phyloP scores from a whole-genome alignment of 2,329 filamentous ascomycete genomes.

The Monosporascus sp. region DNA sequence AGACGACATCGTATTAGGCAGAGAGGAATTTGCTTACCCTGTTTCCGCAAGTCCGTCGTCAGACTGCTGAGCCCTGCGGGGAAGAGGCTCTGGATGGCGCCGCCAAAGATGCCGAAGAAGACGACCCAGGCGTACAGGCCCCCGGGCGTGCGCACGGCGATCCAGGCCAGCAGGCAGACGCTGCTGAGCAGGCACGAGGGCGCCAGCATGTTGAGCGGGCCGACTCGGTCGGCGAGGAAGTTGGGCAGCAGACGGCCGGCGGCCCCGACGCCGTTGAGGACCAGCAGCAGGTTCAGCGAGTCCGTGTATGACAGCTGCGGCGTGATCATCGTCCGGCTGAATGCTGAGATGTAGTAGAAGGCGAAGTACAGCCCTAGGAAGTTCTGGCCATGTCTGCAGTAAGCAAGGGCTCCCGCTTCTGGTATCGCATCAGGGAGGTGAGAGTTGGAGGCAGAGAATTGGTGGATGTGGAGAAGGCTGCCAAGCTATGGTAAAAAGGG shows the following conservation, averaged over 20 bases:
- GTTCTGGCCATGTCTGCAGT: constrained; percentile 11
- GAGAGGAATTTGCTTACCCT: constrained; percentile 26
- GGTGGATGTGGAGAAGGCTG: too few species aligned
- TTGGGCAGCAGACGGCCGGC: constrained; percentile 54
- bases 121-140: constrained; percentile 58
- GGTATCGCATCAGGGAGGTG: too few species aligned
- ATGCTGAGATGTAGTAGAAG: constrained; percentile 51
- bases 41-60: constrained; percentile 44
- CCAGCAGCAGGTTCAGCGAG: constrained; percentile 55
- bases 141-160: constrained; percentile 41
- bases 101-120: constrained; percentile 59
- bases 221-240: constrained; percentile 50
- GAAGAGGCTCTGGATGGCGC: constrained; percentile 61
- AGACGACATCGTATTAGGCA: too few species aligned
- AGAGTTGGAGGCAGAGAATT: too few species aligned
- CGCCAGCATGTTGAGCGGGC: constrained; percentile 56
- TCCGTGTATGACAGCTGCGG: constrained; percentile 37
- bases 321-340: constrained; percentile 35
- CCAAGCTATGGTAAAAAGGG: constrained; percentile 19
- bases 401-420: too few species aligned
- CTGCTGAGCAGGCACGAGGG: constrained; percentile 38
- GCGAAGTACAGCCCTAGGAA: constrained; percentile 47
- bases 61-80: constrained; percentile 55
- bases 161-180: constrained; percentile 50
- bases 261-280: constrained; percentile 59